Evolutionary conservation across 495 filamentous ascomycete species (phyloP).

Genomic region (Aspergillus heteromorphus): DNA sequence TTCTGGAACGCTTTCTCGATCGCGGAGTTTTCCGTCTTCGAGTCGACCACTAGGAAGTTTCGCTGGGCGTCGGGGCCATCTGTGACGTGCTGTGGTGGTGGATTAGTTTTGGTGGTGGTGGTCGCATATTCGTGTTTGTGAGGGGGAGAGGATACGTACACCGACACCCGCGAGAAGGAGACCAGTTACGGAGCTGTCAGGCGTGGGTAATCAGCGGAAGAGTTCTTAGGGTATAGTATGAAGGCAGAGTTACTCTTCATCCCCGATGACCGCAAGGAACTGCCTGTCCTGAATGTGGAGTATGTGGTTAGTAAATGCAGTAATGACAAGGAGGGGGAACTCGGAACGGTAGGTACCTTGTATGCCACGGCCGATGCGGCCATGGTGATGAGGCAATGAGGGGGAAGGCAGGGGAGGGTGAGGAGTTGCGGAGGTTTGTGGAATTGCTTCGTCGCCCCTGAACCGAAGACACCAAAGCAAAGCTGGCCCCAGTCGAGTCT

Average conservation of each 20-base stretch:
- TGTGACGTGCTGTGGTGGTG: constrained; percentile 59
- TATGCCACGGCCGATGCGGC: constrained; percentile 31
- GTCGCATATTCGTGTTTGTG: not conserved
- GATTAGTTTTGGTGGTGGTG: constrained; percentile 2
- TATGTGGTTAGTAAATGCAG: constrained; percentile 1
- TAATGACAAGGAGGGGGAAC: not conserved
- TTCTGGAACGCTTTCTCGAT: constrained; percentile 90
- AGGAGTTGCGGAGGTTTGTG: too few relatives aligned
- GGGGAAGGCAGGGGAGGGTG: not conserved
- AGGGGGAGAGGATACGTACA: constrained; percentile 58
- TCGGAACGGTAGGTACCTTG: constrained; percentile 28
- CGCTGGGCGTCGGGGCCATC: constrained; percentile 78
- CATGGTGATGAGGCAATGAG: constrained; percentile 22
- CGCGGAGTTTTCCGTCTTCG: constrained; percentile 77
- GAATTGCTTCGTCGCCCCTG: not conserved
- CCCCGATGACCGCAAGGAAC: constrained; percentile 95
- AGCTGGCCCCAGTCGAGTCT: constrained; percentile 7
- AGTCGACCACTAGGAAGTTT: constrained; percentile 95
- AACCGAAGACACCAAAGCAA: not conserved
- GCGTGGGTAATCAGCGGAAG: constrained; percentile 17
- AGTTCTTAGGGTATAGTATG: not conserved
- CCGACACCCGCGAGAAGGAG: constrained; percentile 92
- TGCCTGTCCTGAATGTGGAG: constrained; percentile 65
- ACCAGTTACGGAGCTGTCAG: constrained; percentile 91
- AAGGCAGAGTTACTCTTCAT: constrained; percentile 63